Evolutionary conservation across 2,329 filamentous ascomycete species (phyloP), one percentile per base, ranked within the genome.

Genomic region (Cercospora sesami): DNA sequence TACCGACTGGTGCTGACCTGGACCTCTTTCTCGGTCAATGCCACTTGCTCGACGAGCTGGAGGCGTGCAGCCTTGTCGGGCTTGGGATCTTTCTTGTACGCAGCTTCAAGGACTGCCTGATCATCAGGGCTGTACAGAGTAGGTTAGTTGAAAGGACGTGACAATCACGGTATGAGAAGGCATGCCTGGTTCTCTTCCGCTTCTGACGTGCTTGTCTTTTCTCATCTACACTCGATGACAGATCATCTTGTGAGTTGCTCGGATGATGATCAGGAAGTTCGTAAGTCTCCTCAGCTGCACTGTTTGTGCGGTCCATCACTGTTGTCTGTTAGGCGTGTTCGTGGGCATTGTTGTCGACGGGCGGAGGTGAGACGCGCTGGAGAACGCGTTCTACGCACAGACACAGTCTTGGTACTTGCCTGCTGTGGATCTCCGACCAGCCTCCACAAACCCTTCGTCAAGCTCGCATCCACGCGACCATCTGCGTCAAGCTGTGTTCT

Each of bases 1-100:
- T 14, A 16, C 30, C 21, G 5, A 30, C 18, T 36, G 5, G 18
- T 31, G 51, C 90, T 80, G 83, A 97, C 94, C 89, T 97, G 94
- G 42, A 97, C 93, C 83, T 97, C 94, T 80, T 97, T 97, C 82
- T 97, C 94, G 73, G 92, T 94, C 71, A 98, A 85, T 26, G 92
- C 91, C 69, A 97, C 93, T 80, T 89, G 91, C 81, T 88, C 87
- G 68, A 96, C 92, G 71, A 98, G 93, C 67, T 90, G 89, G 58
- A 92, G 86, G 81, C 94, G 92, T 79, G 92, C 91, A 65, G 89
- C 86, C 81, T 96, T 97, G 82, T 97, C 94, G 36, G 94, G 94
- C 80, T 97, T 97, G 6, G 92, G 88, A 79, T 97, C 96, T 70
- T 85, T 86, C 74, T 87, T 86, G 78, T 96, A 97, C 68, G 94